Percentiles rank a stretch among this genome's conserved stretches.
These are phyloP conservation scores for Juncus inflexus DNA, from an alignment of 176 grass and related monocot genomes.

Conservation along the genomic window DNA sequence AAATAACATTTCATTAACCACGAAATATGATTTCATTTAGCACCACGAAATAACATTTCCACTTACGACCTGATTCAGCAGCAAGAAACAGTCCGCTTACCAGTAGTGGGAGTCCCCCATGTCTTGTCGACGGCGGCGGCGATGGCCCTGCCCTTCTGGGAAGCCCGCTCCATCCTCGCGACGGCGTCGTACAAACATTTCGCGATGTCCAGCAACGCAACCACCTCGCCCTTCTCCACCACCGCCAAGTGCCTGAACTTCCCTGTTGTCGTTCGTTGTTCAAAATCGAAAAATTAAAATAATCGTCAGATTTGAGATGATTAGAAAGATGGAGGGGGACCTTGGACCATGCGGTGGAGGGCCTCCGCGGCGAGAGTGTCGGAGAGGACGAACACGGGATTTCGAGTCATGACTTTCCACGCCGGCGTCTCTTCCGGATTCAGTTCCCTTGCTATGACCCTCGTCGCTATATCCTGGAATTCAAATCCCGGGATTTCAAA, in stretches of 20 bases:
- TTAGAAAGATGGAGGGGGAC: conserved; percentile 6
- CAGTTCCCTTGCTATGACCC: conserved; percentile 51
- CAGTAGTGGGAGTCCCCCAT: conserved; percentile 35
- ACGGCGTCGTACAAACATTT: conserved; percentile 79
- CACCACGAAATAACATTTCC: too few species aligned
- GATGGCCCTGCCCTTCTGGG: conserved; percentile 60
- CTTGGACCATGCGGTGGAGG: conserved; percentile 77
- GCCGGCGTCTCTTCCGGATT: conserved; percentile 51
- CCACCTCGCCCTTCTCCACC: conserved; percentile 87
- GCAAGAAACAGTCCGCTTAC: neutral
- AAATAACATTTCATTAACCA: too few species aligned
- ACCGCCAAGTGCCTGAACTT: conserved; percentile 81
- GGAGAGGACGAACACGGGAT: conserved; percentile 65
- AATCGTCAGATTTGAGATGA: neutral
- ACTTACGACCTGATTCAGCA: too few species aligned
- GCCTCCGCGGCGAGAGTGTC: conserved; percentile 65
- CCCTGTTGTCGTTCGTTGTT: conserved; percentile 25
- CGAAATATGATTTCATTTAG: too few species aligned
- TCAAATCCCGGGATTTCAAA: neutral
- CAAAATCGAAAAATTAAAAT: conserved; percentile 2
- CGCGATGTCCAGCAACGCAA: conserved; percentile 78
- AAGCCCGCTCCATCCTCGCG: conserved; percentile 53
- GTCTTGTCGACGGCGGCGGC: conserved; percentile 37
- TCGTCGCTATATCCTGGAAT: conserved; percentile 46
- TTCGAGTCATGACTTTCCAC: conserved; percentile 72